These are phyloP conservation scores for Kazachstania sp. DNA, from an alignment of 1,139 yeast species.

Conservation along the genomic window DNA sequence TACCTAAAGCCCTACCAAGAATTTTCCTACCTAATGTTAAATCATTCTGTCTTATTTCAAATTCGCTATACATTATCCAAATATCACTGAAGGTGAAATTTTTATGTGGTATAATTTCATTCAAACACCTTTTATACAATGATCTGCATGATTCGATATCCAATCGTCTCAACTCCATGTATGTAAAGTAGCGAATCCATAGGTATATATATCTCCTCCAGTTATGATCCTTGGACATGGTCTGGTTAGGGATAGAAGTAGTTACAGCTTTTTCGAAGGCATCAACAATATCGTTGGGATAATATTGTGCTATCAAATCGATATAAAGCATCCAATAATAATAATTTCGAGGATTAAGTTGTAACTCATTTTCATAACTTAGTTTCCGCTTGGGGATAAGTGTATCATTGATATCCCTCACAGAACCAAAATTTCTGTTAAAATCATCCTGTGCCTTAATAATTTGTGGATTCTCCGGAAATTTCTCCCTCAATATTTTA, in stretches of 20 bases:
- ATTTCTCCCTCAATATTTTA: conserved; percentile 33
- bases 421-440: conserved; percentile 57
- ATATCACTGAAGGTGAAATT: conserved; percentile 59
- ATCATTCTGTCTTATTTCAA: conserved; percentile 56
- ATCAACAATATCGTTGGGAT: conserved; percentile 28
- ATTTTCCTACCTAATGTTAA: conserved; percentile 54
- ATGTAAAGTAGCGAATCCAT: conserved; percentile 61
- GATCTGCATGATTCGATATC: conserved; percentile 42
- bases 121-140: conserved; percentile 44
- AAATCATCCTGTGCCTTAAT: conserved; percentile 47
- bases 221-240: conserved; percentile 26
- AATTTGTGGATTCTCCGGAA: conserved; percentile 39
- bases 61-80: conserved; percentile 67
- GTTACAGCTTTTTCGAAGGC: conserved; percentile 42
- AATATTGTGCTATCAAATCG: conserved; percentile 34
- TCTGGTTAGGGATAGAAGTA: conserved; percentile 29
- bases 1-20: conserved; percentile 66
- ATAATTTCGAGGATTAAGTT: conserved; percentile 46
- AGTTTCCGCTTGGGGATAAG: conserved; percentile 46
- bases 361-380: conserved; percentile 45
- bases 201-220: conserved; percentile 68
- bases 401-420: conserved; percentile 44
- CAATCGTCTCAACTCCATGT: conserved; percentile 46
- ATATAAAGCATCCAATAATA: conserved; percentile 79
- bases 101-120: conserved; percentile 45